These are phyloP conservation scores for Neurospora tetraspora DNA, from an alignment of 495 filamentous ascomycete species.

Conservation along the genomic window DNA sequence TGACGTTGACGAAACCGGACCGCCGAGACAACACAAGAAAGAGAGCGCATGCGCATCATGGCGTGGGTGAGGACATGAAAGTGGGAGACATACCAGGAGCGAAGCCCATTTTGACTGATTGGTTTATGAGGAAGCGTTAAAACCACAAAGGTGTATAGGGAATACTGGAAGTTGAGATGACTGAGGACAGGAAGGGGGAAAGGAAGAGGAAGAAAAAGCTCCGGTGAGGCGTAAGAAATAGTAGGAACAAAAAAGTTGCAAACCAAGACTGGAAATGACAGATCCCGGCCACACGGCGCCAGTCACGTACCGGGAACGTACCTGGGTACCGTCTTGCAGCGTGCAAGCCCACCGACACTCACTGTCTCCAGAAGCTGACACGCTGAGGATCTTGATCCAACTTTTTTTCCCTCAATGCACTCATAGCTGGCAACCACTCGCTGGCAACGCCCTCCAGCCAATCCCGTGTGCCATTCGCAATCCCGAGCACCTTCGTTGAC, in stretches of 20 bases:
- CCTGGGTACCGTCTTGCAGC: not conserved
- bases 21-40: constrained; percentile 2
- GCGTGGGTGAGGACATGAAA: not conserved
- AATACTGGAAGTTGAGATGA: not conserved
- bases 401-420: not conserved
- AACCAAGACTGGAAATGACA: not conserved
- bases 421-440: not conserved
- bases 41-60: constrained; percentile 4
- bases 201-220: constrained; percentile 14
- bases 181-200: constrained; percentile 1
- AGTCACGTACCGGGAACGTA: not conserved
- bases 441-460: not conserved
- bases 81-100: constrained; percentile 29
- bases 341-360: not conserved
- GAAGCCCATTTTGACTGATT: constrained; percentile 35
- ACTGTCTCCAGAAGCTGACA: not conserved
- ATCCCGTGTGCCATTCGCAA: not conserved
- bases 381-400: not conserved
- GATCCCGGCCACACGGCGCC: not conserved
- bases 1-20: not conserved
- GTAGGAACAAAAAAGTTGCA: not conserved
- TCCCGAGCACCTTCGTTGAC: not conserved
- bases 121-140: constrained; percentile 1
- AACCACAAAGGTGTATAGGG: not conserved
- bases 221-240: constrained; percentile 7